phyloP scores from a whole-genome alignment of 2,329 filamentous ascomycete species.

The Hypoxylon sp. region DNA sequence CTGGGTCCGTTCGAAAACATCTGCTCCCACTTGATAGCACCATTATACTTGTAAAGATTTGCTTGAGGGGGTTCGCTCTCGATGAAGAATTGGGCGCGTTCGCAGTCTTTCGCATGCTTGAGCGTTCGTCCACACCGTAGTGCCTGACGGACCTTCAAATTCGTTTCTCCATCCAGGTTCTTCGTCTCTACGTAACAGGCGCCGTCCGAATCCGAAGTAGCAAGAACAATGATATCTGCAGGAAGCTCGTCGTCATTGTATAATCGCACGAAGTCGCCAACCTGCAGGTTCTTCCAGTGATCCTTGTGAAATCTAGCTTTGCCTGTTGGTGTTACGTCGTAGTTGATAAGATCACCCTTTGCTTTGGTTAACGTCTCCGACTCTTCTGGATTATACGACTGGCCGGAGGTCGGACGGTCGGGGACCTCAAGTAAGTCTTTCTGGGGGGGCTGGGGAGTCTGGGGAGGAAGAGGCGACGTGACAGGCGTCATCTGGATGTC shows the following conservation, averaged over 20 bases:
- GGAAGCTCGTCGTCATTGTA: constrained; percentile 98
- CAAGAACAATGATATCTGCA: constrained; percentile 91
- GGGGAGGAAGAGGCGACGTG: constrained; percentile 78
- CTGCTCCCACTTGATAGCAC: constrained; percentile 89
- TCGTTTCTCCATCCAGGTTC: constrained; percentile 97
- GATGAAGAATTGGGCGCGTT: constrained; percentile 86
- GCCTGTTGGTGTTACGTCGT: constrained; percentile 73
- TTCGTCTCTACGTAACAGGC: constrained; percentile 99
- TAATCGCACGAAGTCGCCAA: constrained; percentile 95
- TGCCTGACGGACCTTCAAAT: constrained; percentile 93
- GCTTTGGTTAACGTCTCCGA: constrained; percentile 60
- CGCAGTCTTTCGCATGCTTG: constrained; percentile 92
- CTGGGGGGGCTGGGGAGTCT: constrained; percentile 32
- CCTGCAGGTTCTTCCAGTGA: constrained; percentile 93
- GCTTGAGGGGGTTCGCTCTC: constrained; percentile 93
- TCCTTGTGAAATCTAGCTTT: constrained; percentile 92
- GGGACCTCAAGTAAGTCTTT: constrained; percentile 52
- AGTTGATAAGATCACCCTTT: constrained; percentile 78
- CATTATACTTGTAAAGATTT: constrained; percentile 96
- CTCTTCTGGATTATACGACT: constrained; percentile 58
- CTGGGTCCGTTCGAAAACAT: constrained; percentile 73
- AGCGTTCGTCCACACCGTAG: constrained; percentile 86
- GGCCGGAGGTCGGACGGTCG: constrained; percentile 52
- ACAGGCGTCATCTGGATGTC: constrained; percentile 98
- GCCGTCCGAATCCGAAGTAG: constrained; percentile 93